Conservation (phyloP, 768 basidiomycete genomes). For the Symmetrospora coprosmae region DNA sequence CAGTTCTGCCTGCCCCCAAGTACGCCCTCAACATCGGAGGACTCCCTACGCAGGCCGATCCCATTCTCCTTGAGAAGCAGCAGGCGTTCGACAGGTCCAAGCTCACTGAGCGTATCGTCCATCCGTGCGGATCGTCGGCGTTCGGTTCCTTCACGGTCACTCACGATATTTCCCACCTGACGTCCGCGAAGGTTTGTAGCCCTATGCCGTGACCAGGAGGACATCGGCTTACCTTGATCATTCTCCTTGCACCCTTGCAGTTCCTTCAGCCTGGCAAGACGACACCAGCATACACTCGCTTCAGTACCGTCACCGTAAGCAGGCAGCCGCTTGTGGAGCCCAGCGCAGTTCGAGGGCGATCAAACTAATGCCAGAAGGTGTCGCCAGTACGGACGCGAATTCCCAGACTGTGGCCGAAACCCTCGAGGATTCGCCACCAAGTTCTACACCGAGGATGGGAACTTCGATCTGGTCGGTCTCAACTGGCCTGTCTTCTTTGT, state of each 20-base stretch:
- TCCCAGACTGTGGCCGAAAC: conserved; percentile 53
- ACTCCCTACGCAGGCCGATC: conserved; percentile 33
- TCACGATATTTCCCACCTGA: conserved; percentile 9
- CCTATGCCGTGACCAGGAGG: too few species aligned
- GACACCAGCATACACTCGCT: conserved; percentile 32
- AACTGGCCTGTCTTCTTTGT: conserved; percentile 72
- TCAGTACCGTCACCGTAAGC: conserved; percentile 35
- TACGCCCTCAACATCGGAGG: conserved; percentile 35
- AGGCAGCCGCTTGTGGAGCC: neutral
- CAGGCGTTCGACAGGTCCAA: conserved; percentile 35
- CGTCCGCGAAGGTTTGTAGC: too few species aligned
- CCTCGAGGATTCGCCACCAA: conserved; percentile 75
- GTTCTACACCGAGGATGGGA: conserved; percentile 71
- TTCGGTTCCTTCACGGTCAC: conserved; percentile 35
- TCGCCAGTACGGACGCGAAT: neutral
- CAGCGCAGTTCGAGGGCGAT: neutral
- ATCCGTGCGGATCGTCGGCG: conserved; percentile 34
- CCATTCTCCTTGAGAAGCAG: conserved; percentile 36
- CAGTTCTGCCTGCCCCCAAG: conserved; percentile 32
- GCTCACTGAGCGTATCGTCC: conserved; percentile 35
- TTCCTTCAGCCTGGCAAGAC: conserved; percentile 33
- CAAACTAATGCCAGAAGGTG: neutral
- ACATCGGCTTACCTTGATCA: too few species aligned
- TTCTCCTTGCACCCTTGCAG: too few species aligned
- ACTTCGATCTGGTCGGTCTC: conserved; percentile 60